Percentiles rank a stretch among this genome's conserved stretches.
Evolutionary conservation across 1,284 basidiomycete species (phyloP).

Genomic region (Tilletia walkeri): DNA sequence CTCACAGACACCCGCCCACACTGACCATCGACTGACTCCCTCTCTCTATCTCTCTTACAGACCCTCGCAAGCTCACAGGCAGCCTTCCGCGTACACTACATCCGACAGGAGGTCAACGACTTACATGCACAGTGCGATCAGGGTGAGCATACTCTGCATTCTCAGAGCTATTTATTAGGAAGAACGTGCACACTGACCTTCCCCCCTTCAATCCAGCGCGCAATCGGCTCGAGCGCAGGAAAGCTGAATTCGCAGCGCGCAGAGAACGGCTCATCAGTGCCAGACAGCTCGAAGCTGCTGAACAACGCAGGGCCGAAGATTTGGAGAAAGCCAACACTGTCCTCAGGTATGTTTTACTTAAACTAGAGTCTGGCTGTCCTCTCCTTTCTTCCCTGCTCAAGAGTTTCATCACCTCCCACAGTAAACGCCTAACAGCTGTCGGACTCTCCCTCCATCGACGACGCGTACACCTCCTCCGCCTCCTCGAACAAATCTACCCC

Average conservation of each 20-base stretch:
- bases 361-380: neutral
- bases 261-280: neutral
- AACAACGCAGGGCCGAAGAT: neutral
- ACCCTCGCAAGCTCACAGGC: conserved; percentile 10
- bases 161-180: neutral
- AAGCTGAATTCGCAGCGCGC: neutral
- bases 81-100: conserved; percentile 1
- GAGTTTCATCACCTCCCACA: too few relatives aligned
- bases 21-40: too few relatives aligned
- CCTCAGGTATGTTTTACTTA: neutral
- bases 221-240: neutral
- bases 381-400: neutral
- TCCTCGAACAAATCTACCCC: conserved; percentile 49
- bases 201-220: neutral
- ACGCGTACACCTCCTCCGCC: conserved; percentile 37
- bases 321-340: neutral
- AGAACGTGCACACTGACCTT: neutral
- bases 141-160: neutral
- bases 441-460: neutral
- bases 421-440: neutral
- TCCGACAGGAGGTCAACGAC: neutral
- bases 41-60: too few relatives aligned
- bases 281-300: neutral
- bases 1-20: too few relatives aligned
- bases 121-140: neutral